Percentiles rank a stretch among this genome's conserved stretches.
These are phyloP conservation scores for Lagenidium sp. DNA, from an alignment of 352 stramenopile species.

Conservation along the genomic window DNA sequence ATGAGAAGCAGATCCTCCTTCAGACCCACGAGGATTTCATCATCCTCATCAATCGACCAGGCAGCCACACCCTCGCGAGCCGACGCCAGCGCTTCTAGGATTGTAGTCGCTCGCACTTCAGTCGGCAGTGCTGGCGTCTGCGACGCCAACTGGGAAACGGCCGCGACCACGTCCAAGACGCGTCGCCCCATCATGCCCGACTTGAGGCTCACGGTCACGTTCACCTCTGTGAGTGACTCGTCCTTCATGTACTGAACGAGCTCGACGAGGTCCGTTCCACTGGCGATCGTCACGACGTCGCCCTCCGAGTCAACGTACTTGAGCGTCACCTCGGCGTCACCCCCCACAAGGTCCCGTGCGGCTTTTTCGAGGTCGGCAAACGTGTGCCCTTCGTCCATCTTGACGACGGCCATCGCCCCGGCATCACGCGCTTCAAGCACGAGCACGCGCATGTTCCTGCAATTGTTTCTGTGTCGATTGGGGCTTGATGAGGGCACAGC, in stretches of 20 bases:
- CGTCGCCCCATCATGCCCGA: constrained; percentile 25
- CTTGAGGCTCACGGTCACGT: constrained; percentile 19
- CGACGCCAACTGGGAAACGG: constrained; percentile 40
- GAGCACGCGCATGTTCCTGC: too few species aligned
- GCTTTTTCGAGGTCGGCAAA: background rate
- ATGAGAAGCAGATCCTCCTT: constrained; percentile 29
- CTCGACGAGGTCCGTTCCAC: constrained; percentile 42
- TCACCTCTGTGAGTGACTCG: constrained; percentile 22
- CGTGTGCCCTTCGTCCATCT: constrained; percentile 8
- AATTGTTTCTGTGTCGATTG: too few species aligned
- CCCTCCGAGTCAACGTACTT: constrained; percentile 53
- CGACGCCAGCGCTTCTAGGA: constrained; percentile 27
- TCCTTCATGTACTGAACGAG: constrained; percentile 42
- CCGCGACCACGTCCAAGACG: constrained; percentile 34
- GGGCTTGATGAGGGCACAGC: too few species aligned
- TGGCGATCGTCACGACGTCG: constrained; percentile 44
- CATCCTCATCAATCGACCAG: constrained; percentile 36
- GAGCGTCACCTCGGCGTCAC: constrained; percentile 15
- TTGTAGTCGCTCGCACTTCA: constrained; percentile 13
- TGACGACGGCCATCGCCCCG: constrained; percentile 16
- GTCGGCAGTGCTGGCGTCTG: constrained; percentile 8
- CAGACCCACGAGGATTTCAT: constrained; percentile 22
- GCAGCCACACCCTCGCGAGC: constrained; percentile 24
- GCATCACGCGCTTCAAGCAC: too few species aligned
- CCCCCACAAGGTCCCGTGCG: constrained; percentile 15